Evolutionary conservation across 169 alveolate genomes (phyloP).

Genomic region (Toxoplasma gondii): DNA sequence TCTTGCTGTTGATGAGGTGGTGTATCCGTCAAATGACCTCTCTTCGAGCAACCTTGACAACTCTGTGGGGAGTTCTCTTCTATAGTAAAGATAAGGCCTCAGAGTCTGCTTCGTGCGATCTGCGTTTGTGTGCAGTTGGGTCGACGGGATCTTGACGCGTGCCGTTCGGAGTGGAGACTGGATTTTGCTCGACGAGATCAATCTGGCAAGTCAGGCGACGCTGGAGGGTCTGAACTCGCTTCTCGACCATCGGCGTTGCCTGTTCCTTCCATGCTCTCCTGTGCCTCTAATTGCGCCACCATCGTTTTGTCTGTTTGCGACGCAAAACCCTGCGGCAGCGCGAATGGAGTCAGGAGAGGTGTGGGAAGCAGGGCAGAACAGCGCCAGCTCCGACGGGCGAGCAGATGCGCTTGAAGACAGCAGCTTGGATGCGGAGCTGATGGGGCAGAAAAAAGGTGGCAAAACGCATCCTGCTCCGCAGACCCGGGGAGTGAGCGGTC

Average conservation of each 20-base stretch:
- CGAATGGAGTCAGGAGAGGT: neutral
- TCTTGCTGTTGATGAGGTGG: no score
- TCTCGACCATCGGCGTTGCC: conserved; percentile 97
- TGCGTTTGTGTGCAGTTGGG: conserved; percentile 86
- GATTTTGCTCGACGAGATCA: conserved; percentile 98
- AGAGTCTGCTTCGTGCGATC: neutral
- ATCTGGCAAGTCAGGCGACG: conserved; percentile 98
- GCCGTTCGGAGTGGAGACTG: conserved; percentile 98
- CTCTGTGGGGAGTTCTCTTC: no score
- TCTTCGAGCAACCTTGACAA: no score
- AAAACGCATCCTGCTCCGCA: conserved; percentile 55
- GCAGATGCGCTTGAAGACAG: neutral
- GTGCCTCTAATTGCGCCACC: conserved; percentile 95
- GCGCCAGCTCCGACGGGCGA: neutral
- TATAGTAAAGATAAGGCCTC: no score
- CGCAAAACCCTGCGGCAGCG: conserved; percentile 95
- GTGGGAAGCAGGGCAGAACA: neutral
- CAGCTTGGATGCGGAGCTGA: neutral
- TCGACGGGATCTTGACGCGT: conserved; percentile 96
- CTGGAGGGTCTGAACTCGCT: conserved; percentile 99
- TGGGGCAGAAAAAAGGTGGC: neutral
- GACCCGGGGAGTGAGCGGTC: conserved; percentile 89
- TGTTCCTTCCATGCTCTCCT: conserved; percentile 82
- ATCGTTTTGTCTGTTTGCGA: conserved; percentile 97
- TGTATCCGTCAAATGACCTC: no score